phyloP scores from a whole-genome alignment of 2,329 filamentous ascomycete species.

The Calonectria hongkongensis region DNA sequence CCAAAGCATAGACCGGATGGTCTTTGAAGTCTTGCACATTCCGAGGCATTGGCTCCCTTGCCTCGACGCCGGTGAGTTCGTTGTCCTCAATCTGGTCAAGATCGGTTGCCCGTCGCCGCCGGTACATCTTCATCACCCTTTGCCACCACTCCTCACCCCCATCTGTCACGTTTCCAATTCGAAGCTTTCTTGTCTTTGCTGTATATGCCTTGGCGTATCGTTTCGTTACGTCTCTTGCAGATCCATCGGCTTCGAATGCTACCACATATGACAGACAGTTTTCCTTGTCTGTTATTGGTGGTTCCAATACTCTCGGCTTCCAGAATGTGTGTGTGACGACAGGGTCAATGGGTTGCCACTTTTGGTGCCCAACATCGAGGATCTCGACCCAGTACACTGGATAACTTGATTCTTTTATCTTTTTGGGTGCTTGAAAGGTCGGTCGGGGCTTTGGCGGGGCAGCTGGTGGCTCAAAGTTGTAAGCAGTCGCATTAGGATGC shows the following conservation, averaged over 20 bases:
- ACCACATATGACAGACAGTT: conserved; percentile 90
- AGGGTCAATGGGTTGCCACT: conserved; percentile 93
- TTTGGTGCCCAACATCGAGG: conserved; percentile 89
- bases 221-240: conserved; percentile 88
- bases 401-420: conserved; percentile 81
- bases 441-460: conserved; percentile 60
- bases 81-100: conserved; percentile 90
- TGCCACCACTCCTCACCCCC: conserved; percentile 72
- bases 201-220: conserved; percentile 93
- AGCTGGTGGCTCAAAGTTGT: conserved; percentile 67
- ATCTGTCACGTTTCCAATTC: conserved; percentile 80
- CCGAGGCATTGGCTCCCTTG: conserved; percentile 88
- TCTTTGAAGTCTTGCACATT: conserved; percentile 92
- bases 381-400: conserved; percentile 97
- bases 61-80: conserved; percentile 82
- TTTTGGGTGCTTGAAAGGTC: conserved; percentile 60
- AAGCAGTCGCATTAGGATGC: conserved; percentile 73
- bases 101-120: conserved; percentile 68
- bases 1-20: conserved; percentile 88
- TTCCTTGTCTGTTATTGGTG: conserved; percentile 83
- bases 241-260: conserved; percentile 87
- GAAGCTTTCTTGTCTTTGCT: conserved; percentile 87
- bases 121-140: conserved; percentile 70
- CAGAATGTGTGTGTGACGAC: conserved; percentile 86
- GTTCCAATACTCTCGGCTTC: conserved; percentile 86